Base-by-base conservation (phyloP, 129 eudicot species). In the Centrapalus pauciflorus region DNA sequence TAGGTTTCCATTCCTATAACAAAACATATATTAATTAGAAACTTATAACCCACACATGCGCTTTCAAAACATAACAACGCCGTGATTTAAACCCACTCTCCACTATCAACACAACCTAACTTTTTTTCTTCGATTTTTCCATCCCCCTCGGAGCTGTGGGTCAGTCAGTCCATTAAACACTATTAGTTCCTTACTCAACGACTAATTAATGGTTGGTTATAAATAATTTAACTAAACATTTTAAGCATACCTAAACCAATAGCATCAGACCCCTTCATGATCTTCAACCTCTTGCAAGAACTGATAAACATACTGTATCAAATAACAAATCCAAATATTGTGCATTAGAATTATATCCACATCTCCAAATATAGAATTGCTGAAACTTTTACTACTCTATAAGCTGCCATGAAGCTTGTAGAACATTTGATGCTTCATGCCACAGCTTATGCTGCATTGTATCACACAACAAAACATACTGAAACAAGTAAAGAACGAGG, bases 251-350 rank as follows among this genome's bases (percentile, higher is more conserved):
- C 95, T 80, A 90, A 78, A 35, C 97, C 97, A 71, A 86, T 90
- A 66, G 97, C 97, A 86, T 90, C 97, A 65, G 92, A 82, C n/a
- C 95, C 87, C 74, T 90, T 90, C 95, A 90, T 90, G 58, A 90
- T 90, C 76, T 84, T 90, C 70, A 90, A 80, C 87, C 87, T 90
- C 85, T 86, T 90, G 85, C 97, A 90, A 9, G 92, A 72, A 23
- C 73, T 76, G 50, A 78, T 90, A 41, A 90, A 90, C 97, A 90
- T 90, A 77, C 97, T 90, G 89, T 11, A 55, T 40, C 45, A 77
- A 26, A 41, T 12, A 40, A 24, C 46, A 46, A 40, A 21, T 10
- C 2, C 4, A 34, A 45, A 33, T 7, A 7, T 55, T 10, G 24
- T 24, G 1, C 3, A 41, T 60, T 32, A 48, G 77, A 20, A 25